Evolutionary conservation across 768 basidiomycete species (phyloP), one percentile per base, ranked within the genome.

Genomic region (Agaricus bisporus): DNA sequence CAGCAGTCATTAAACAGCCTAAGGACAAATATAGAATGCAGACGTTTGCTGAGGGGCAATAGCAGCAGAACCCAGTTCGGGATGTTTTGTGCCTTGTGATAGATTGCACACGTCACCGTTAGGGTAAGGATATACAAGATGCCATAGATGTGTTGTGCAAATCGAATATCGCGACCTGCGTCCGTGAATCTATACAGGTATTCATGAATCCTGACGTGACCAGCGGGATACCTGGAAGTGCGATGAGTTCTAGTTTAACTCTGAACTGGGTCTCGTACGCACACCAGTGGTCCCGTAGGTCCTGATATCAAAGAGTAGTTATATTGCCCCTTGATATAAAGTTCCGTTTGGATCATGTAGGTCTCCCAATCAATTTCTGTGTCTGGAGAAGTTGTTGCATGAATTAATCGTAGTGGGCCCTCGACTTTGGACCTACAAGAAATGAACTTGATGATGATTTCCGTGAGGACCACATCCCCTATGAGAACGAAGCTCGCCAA

Each of bases 281-380:
- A 97, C 95, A 98, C 95, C 8, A 95, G 72, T 8, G 89, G 91
- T 14, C 97, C 97, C 5, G 93, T 97, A 2, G 93, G 94, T 0
- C 97, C 97, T 52, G 80, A 73, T 47, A 99, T 86, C 55, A 74
- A 68, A 11, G 81, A 76, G 64, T 99, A 99, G 63, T 94, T 81
- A 44, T 85, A 76, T 65, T 95, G 86, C 32, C 94, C 94, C 51
- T 81, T 79, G 44, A 89, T 61, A 70, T 90, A 93, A 39, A 87
- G 65, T 52, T 85, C 77, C 1, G 89, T 79, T 49, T 98, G 97
- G 49, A 86, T 73, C 83, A 98, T 92, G 65, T 99, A 99, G 0
- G 97, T 98, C 63, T 86, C 80, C 85, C 91, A 98, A 70, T 99
- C 97, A 61, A 99, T 99, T 70, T 99, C 95, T 10, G 97, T 98